Percentiles rank a stretch among this genome's conserved stretches.
Evolutionary conservation across 1,284 basidiomycete genomes (phyloP).

Genomic region (Kwoniella shivajii): DNA sequence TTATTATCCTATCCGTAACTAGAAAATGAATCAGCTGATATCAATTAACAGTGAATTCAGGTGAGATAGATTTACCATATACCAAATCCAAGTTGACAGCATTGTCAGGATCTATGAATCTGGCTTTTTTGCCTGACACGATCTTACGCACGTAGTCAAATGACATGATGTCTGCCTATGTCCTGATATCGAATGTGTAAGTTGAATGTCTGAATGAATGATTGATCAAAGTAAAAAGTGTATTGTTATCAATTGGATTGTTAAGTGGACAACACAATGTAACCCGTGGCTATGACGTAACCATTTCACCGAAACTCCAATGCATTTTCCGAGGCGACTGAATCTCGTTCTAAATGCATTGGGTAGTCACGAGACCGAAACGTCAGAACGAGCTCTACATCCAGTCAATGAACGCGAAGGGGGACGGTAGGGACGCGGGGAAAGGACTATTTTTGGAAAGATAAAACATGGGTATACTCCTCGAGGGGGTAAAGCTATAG

Average conservation of each 20-base stretch:
- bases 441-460: too few species aligned
- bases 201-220: not conserved
- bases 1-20: constrained; percentile 63
- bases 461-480: too few species aligned
- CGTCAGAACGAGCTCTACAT: too few species aligned
- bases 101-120: constrained; percentile 70
- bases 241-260: not conserved
- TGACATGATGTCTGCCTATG: constrained; percentile 30
- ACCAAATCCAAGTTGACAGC: constrained; percentile 76
- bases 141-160: constrained; percentile 52
- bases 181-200: not conserved
- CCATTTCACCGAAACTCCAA: not conserved
- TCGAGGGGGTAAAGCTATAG: too few species aligned
- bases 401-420: too few species aligned
- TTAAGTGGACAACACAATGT: too few species aligned
- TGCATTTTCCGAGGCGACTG: too few species aligned
- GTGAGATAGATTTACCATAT: constrained; percentile 64
- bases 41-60: not conserved
- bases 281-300: constrained; percentile 2
- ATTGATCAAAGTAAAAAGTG: not conserved
- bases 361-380: too few species aligned
- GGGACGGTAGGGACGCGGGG: too few species aligned
- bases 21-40: constrained; percentile 10
- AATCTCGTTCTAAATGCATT: too few species aligned
- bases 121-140: constrained; percentile 65